phyloP scores from a whole-genome alignment of 2,329 filamentous ascomycete species.

The Daldinia sp. region DNA sequence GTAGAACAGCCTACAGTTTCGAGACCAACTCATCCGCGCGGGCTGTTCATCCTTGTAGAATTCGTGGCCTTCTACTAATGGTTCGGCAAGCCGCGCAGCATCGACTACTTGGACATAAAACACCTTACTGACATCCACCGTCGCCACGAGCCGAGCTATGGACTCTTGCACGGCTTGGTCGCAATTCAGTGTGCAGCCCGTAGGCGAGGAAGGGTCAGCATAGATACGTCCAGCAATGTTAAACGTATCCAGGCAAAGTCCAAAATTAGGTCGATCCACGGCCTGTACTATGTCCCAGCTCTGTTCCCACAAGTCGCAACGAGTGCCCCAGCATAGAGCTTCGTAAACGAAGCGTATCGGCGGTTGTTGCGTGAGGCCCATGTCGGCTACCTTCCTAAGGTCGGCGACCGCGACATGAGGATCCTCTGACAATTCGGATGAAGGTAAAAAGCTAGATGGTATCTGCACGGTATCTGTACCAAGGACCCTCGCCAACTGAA shows the following conservation, averaged over 20 bases:
- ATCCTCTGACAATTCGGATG: constrained; percentile 54
- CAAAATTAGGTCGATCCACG: constrained; percentile 76
- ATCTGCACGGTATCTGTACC: constrained; percentile 77
- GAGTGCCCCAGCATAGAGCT: constrained; percentile 75
- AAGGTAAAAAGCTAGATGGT: constrained; percentile 73
- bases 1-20: constrained; percentile 76
- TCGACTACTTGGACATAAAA: constrained; percentile 83
- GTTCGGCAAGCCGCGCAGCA: constrained; percentile 67
- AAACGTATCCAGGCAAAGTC: constrained; percentile 80
- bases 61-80: constrained; percentile 64
- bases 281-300: constrained; percentile 72
- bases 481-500: constrained; percentile 69
- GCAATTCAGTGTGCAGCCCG: constrained; percentile 62
- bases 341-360: constrained; percentile 77
- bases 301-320: constrained; percentile 74
- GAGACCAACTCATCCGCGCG: constrained; percentile 78
- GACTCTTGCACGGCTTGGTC: constrained; percentile 63
- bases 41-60: constrained; percentile 67
- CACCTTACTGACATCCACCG: constrained; percentile 69
- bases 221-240: constrained; percentile 77
- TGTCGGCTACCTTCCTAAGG: constrained; percentile 70
- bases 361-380: constrained; percentile 65
- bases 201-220: constrained; percentile 67
- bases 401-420: constrained; percentile 67
- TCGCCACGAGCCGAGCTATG: constrained; percentile 60